phyloP scores from a whole-genome alignment of 2,329 filamentous ascomycete genomes.

The Aspergillus amoenus region DNA sequence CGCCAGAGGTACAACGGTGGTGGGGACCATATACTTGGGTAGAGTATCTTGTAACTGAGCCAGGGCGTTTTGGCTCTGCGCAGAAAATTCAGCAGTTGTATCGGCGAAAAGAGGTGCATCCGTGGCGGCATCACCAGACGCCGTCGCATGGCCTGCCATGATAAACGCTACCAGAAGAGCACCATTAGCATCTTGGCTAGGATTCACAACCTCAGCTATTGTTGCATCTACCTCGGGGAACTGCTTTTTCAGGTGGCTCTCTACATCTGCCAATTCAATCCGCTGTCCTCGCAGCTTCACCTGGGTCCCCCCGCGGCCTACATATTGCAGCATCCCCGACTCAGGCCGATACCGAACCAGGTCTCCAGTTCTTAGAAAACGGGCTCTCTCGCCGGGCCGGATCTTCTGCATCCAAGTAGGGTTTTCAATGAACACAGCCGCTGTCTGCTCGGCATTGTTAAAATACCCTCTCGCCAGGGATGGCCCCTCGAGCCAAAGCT shows the following conservation, averaged over 20 bases:
- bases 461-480: slow-evolving; percentile 59
- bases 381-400: not conserved
- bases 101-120: no score
- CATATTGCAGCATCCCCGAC: not conserved
- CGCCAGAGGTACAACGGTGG: no score
- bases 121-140: no score
- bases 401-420: not conserved
- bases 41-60: no score
- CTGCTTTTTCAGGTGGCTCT: slow-evolving; percentile 2
- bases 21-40: no score
- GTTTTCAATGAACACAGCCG: not conserved
- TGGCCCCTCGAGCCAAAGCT: slow-evolving; percentile 34
- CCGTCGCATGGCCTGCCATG: no score
- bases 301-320: not conserved
- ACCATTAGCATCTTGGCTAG: no score
- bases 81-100: no score
- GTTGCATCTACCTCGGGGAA: no score
- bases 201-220: no score
- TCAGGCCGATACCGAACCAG: not conserved
- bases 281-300: slow-evolving; percentile 12
- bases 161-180: no score
- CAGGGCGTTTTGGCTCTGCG: no score
- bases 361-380: not conserved
- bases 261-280: slow-evolving; percentile 17
- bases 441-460: slow-evolving; percentile 38